Conservation (phyloP, 768 basidiomycete species). For the Rossbeevera mucosa region DNA sequence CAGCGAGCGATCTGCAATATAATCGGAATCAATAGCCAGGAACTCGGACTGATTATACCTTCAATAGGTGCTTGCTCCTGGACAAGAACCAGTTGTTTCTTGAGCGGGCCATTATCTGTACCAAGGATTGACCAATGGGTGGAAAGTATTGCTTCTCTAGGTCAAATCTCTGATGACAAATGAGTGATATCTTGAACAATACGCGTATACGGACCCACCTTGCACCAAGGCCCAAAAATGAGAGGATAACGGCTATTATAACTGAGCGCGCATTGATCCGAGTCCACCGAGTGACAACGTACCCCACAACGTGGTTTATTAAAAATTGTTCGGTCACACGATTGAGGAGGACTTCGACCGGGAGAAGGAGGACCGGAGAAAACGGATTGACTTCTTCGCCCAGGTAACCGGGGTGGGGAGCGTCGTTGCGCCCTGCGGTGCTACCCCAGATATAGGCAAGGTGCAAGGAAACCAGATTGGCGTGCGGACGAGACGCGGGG, state of each 20-base stretch:
- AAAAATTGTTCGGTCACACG: slow-evolving; percentile 52
- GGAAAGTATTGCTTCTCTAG: slow-evolving; percentile 46
- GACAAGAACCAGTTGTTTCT: slow-evolving; percentile 42
- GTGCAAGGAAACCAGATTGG: slow-evolving; percentile 35
- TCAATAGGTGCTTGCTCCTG: slow-evolving; percentile 40
- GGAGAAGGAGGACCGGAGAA: slow-evolving; percentile 49
- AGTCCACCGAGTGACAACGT: slow-evolving; percentile 14
- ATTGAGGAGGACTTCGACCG: slow-evolving; percentile 49
- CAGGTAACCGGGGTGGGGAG: slow-evolving; percentile 26
- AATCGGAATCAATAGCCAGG: slow-evolving; percentile 12
- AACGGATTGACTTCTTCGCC: slow-evolving; percentile 45
- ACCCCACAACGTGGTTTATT: slow-evolving; percentile 58
- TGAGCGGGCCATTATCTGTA: slow-evolving; percentile 51
- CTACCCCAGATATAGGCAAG: slow-evolving; percentile 40
- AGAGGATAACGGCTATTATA: slow-evolving; percentile 64
- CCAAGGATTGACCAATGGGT: slow-evolving; percentile 47
- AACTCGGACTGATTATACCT: slow-evolving; percentile 36
- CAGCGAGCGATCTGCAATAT: slow-evolving; percentile 20
- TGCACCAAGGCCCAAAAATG: slow-evolving; percentile 66
- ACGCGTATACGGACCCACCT: slow-evolving; percentile 37
- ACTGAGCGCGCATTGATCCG: slow-evolving; percentile 11
- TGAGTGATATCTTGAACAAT: neutral
- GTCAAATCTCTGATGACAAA: slow-evolving; percentile 48
- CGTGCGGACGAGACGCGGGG: slow-evolving; percentile 22
- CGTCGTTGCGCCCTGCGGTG: slow-evolving; percentile 3